Evolutionary conservation across 495 filamentous ascomycete species (phyloP).

Genomic region (Halenospora varia): DNA sequence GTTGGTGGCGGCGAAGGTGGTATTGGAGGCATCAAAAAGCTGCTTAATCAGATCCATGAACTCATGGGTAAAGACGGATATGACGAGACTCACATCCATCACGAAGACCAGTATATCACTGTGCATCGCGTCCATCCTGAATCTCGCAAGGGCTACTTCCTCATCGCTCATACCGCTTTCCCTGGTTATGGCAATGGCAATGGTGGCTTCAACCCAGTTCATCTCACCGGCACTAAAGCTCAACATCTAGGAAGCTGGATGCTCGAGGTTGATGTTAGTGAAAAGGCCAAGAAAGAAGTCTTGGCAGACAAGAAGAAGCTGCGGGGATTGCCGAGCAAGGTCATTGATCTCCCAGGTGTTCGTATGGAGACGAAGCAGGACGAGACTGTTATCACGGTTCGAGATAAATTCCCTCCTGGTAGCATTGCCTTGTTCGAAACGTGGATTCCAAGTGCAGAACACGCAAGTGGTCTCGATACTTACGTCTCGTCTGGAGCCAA

Average conservation of each 20-base stretch:
- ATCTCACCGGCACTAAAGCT: constrained; percentile 67
- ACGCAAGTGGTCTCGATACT: constrained; percentile 72
- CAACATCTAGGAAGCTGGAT: constrained; percentile 85
- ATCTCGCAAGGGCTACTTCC: constrained; percentile 85
- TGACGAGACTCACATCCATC: constrained; percentile 93
- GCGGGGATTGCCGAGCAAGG: constrained; percentile 75
- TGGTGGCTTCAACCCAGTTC: constrained; percentile 69
- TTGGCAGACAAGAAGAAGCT: constrained; percentile 66
- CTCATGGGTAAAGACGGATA: constrained; percentile 93
- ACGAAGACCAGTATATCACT: constrained; percentile 92
- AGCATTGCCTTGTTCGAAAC: constrained; percentile 95
- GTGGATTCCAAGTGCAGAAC: constrained; percentile 81
- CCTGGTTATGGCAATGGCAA: constrained; percentile 80
- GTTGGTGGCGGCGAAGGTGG: constrained; percentile 65
- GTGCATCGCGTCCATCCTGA: constrained; percentile 92
- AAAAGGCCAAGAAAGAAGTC: constrained; percentile 58
- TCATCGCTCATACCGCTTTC: constrained; percentile 93
- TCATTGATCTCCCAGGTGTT: constrained; percentile 67
- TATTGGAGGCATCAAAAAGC: constrained; percentile 83
- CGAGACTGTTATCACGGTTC: constrained; percentile 76
- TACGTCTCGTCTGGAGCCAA: constrained; percentile 79
- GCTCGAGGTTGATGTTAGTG: constrained; percentile 72
- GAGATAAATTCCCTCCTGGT: constrained; percentile 80
- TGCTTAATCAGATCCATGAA: constrained; percentile 88
- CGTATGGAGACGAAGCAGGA: constrained; percentile 60